Evolutionary conservation across 306 rosid genomes (phyloP).

Genomic region (Cercis canadensis): DNA sequence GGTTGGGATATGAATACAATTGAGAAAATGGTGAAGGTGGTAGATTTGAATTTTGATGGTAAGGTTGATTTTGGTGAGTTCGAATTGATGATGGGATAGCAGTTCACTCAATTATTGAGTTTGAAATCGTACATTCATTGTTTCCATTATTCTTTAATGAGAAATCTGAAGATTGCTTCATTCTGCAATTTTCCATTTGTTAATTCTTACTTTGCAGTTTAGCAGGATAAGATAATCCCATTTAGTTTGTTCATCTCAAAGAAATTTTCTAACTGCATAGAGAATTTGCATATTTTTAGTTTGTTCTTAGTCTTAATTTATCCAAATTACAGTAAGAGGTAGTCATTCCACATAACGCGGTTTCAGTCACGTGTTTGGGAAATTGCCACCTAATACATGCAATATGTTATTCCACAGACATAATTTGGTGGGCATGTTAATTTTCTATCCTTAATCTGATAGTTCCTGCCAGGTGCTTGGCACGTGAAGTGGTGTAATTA

Average conservation of each 20-base stretch:
- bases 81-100: conserved; percentile 74
- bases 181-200: neutral
- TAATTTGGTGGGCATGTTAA: no score
- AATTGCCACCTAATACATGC: no score
- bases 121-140: conserved; percentile 36
- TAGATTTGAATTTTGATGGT: conserved; percentile 86
- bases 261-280: no score
- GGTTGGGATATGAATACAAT: conserved; percentile 83
- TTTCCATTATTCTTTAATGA: conserved; percentile 15
- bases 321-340: no score
- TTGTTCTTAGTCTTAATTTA: no score
- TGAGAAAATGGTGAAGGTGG: conserved; percentile 80
- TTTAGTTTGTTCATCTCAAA: no score
- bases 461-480: conserved; percentile 28
- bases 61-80: conserved; percentile 88
- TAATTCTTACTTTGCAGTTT: conserved; percentile 8
- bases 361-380: no score
- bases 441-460: no score
- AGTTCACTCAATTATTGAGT: conserved; percentile 23
- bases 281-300: no score
- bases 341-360: no score
- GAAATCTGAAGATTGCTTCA: neutral
- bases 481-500: conserved; percentile 17
- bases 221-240: neutral
- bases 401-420: no score